Evolutionary conservation across 2,329 filamentous ascomycete species (phyloP).

Genomic region (Fusarium sp.): DNA sequence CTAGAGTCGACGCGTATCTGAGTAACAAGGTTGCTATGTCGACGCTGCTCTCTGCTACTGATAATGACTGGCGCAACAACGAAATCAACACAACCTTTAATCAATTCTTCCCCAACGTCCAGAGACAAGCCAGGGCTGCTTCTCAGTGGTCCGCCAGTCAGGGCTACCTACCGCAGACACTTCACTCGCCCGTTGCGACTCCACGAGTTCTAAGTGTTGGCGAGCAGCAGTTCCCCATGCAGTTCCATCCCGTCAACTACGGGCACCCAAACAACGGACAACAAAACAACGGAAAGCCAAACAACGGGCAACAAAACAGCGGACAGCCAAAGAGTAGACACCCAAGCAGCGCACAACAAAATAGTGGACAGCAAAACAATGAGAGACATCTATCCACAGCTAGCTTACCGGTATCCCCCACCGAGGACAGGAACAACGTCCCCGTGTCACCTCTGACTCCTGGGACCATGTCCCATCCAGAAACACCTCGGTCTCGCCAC

Average conservation of each 20-base stretch:
- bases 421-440: constrained; percentile 24
- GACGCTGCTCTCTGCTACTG: constrained; percentile 51
- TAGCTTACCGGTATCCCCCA: constrained; percentile 17
- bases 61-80: constrained; percentile 56
- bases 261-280: background rate
- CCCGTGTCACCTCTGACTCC: constrained; percentile 47
- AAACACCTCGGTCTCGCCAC: constrained; percentile 35
- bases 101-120: constrained; percentile 57
- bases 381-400: constrained; percentile 37
- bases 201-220: constrained; percentile 27
- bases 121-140: constrained; percentile 42
- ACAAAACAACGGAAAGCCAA: too few species aligned
- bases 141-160: constrained; percentile 32
- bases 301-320: too few species aligned
- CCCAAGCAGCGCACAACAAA: background rate
- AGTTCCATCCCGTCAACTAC: constrained; percentile 44
- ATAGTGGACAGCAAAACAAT: constrained; percentile 29
- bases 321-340: too few species aligned
- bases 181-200: background rate
- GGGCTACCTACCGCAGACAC: constrained; percentile 21
- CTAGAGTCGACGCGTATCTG: constrained; percentile 65
- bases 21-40: constrained; percentile 58
- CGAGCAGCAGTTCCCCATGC: constrained; percentile 32
- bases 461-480: constrained; percentile 40
- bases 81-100: constrained; percentile 62